These are phyloP conservation scores for Trichoderma sp. DNA, from an alignment of 2,329 filamentous ascomycete genomes.

Conservation along the genomic window DNA sequence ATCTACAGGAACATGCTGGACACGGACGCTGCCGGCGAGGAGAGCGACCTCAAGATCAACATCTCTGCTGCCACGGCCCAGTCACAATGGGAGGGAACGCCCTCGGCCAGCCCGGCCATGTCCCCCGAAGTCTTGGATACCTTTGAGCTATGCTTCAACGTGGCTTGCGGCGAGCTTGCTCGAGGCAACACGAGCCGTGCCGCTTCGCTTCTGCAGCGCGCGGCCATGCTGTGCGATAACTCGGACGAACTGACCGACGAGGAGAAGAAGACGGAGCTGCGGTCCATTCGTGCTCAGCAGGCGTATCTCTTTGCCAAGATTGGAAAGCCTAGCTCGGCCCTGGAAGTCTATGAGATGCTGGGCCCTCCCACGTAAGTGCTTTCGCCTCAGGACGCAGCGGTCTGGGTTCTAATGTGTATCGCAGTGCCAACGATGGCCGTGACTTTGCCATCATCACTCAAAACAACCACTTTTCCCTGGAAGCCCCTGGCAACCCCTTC, in stretches of 20 bases:
- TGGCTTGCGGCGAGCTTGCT: slow-evolving; percentile 72
- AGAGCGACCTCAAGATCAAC: slow-evolving; percentile 77
- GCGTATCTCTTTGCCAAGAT: slow-evolving; percentile 70
- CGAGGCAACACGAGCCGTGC: slow-evolving; percentile 67
- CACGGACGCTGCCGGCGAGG: slow-evolving; percentile 52
- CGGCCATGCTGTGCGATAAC: slow-evolving; percentile 70
- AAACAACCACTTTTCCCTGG: slow-evolving; percentile 60
- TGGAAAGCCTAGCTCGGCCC: slow-evolving; percentile 67
- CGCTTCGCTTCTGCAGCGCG: slow-evolving; percentile 67
- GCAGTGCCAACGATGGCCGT: slow-evolving; percentile 49
- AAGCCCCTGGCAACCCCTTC: slow-evolving; percentile 63
- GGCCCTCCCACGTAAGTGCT: slow-evolving; percentile 61
- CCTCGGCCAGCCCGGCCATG: slow-evolving; percentile 45
- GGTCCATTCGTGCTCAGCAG: slow-evolving; percentile 76
- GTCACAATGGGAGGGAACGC: slow-evolving; percentile 66
- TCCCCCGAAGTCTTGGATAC: slow-evolving; percentile 64
- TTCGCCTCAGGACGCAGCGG: too few species aligned
- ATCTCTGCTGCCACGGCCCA: slow-evolving; percentile 72
- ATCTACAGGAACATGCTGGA: slow-evolving; percentile 63
- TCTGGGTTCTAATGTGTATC: background rate
- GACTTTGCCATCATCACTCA: slow-evolving; percentile 68
- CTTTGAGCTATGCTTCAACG: slow-evolving; percentile 82
- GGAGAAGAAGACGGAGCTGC: slow-evolving; percentile 72
- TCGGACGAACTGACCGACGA: slow-evolving; percentile 73
- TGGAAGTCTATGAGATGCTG: slow-evolving; percentile 63